Evolutionary conservation across 331 rosid genomes (phyloP).

Genomic region (Acacia concinna): DNA sequence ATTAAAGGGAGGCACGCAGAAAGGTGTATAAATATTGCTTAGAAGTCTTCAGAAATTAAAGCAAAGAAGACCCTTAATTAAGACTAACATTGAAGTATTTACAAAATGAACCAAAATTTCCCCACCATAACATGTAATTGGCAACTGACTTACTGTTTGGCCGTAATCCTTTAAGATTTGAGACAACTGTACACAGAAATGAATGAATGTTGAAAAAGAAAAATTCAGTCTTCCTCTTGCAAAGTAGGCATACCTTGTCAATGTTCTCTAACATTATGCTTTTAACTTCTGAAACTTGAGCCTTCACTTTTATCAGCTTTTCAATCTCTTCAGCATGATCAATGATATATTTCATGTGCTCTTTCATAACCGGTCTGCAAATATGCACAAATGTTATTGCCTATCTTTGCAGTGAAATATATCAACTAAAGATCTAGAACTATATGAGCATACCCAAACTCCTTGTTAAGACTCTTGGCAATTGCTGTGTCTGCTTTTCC

Average conservation of each 20-base stretch:
- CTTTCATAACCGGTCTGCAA: slow-evolving; percentile 82
- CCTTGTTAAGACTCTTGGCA: slow-evolving; percentile 89
- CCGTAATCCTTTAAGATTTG: not conserved
- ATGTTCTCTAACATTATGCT: slow-evolving; percentile 90
- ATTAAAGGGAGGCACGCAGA: slow-evolving; percentile 4
- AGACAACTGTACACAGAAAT: slow-evolving; percentile 1
- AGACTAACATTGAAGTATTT: not conserved
- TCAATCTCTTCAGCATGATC: slow-evolving; percentile 92
- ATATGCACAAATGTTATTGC: slow-evolving; percentile 23
- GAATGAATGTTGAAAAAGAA: not conserved
- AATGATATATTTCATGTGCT: slow-evolving; percentile 86
- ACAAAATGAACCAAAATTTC: not conserved
- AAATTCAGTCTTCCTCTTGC: not conserved
- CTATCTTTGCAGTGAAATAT: slow-evolving; percentile 4
- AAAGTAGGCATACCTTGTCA: slow-evolving; percentile 60
- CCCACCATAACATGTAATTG: not conserved
- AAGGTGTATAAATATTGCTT: not conserved
- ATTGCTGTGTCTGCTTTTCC: slow-evolving; percentile 85
- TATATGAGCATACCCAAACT: slow-evolving; percentile 63
- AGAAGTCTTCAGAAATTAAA: not conserved
- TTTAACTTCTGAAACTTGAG: slow-evolving; percentile 88
- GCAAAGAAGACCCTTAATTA: not conserved
- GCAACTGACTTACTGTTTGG: not conserved
- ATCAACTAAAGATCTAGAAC: slow-evolving; percentile 12
- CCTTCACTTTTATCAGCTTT: slow-evolving; percentile 86